These are phyloP conservation scores for Talaromyces sp. DNA, from an alignment of 2,329 filamentous ascomycete genomes.

Conservation along the genomic window DNA sequence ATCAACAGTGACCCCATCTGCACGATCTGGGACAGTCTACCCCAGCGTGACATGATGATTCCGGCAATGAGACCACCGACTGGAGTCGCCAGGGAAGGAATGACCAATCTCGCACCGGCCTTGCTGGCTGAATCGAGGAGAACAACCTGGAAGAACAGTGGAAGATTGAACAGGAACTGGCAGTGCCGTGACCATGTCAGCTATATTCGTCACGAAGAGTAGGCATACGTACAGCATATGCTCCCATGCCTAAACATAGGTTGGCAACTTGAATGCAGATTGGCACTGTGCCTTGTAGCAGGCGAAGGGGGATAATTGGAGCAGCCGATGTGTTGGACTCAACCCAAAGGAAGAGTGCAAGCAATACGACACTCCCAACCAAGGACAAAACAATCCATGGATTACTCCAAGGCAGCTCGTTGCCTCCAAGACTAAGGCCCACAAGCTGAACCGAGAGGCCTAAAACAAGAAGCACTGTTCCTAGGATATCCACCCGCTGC, in stretches of 20 bases:
- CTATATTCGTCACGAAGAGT: neutral
- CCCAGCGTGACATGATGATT: slow-evolving; percentile 51
- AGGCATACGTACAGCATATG: slow-evolving; percentile 54
- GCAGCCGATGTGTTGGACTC: slow-evolving; percentile 45
- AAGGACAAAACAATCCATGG: slow-evolving; percentile 44
- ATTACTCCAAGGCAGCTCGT: slow-evolving; percentile 47
- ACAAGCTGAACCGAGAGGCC: slow-evolving; percentile 58
- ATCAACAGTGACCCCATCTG: slow-evolving; percentile 44
- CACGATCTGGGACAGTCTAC: slow-evolving; percentile 43
- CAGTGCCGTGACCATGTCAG: neutral
- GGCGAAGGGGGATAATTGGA: slow-evolving; percentile 47
- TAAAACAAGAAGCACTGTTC: slow-evolving; percentile 57
- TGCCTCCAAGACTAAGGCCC: slow-evolving; percentile 47
- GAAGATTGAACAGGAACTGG: slow-evolving; percentile 50
- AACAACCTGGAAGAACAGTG: slow-evolving; percentile 46
- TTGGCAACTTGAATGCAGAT: slow-evolving; percentile 59
- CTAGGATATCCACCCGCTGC: slow-evolving; percentile 59
- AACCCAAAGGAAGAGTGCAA: slow-evolving; percentile 40
- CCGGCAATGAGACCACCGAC: slow-evolving; percentile 47
- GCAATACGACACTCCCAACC: slow-evolving; percentile 37
- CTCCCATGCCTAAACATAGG: slow-evolving; percentile 60
- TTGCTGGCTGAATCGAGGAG: slow-evolving; percentile 45
- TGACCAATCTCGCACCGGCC: slow-evolving; percentile 46
- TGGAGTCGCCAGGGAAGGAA: slow-evolving; percentile 48
- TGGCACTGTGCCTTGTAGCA: slow-evolving; percentile 57